phyloP scores from a whole-genome alignment of 495 filamentous ascomycete species.

The Neurospora sp. region DNA sequence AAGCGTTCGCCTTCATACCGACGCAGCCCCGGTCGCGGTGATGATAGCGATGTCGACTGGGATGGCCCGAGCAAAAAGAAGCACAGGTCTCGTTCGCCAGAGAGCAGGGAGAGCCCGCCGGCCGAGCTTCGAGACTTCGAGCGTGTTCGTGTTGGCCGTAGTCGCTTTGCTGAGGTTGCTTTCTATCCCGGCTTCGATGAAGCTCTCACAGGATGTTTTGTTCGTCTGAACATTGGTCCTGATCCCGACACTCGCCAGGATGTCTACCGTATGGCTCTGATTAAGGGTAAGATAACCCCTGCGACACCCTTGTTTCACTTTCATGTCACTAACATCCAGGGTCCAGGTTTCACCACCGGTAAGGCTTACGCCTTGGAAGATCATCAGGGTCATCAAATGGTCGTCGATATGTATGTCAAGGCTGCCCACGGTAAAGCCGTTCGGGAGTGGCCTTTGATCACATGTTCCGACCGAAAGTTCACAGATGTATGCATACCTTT shows the following conservation, averaged over 20 bases:
- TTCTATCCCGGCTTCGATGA: conserved; percentile 85
- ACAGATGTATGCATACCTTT: conserved; percentile 49
- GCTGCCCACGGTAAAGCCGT: conserved; percentile 67
- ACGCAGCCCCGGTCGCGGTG: conserved; percentile 49
- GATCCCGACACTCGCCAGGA: conserved; percentile 56
- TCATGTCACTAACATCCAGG: background rate
- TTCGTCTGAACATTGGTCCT: conserved; percentile 67
- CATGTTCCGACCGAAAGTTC: conserved; percentile 65
- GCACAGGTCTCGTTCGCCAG: conserved; percentile 35
- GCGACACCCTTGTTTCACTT: background rate
- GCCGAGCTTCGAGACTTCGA: conserved; percentile 74
- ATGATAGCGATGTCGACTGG: conserved; percentile 77
- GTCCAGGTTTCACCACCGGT: conserved; percentile 61
- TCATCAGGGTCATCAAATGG: conserved; percentile 56
- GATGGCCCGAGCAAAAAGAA: conserved; percentile 36
- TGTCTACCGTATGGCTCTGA: conserved; percentile 74
- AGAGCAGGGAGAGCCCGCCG: conserved; percentile 38
- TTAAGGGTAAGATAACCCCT: conserved; percentile 54
- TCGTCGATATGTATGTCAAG: conserved; percentile 65
- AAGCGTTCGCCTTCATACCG: conserved; percentile 36
- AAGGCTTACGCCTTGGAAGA: conserved; percentile 71
- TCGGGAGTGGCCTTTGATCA: conserved; percentile 72
- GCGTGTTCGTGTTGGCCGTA: conserved; percentile 68
- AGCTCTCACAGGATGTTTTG: conserved; percentile 66
- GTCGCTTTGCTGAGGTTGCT: conserved; percentile 73